These are phyloP conservation scores for Tagetes patula DNA, from an alignment of 129 eudicot species.

Conservation along the genomic window DNA sequence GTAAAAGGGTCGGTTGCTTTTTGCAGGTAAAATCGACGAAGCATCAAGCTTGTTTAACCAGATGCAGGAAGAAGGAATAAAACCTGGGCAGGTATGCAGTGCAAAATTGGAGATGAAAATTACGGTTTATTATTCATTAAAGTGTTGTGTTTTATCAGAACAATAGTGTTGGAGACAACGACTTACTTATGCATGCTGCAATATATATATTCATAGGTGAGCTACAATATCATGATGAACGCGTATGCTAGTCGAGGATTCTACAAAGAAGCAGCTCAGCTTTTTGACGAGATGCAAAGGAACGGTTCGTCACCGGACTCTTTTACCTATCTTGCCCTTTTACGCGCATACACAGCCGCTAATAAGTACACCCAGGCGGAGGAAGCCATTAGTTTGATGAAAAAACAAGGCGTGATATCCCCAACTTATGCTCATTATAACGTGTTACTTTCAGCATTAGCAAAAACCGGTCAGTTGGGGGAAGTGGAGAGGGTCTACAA, in stretches of 20 bases:
- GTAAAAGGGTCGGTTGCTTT: not conserved
- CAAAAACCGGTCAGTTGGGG: conserved; percentile 52
- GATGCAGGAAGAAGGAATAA: conserved; percentile 93
- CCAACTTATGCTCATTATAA: conserved; percentile 65
- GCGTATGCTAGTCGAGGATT: conserved; percentile 55
- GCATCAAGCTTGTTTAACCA: conserved; percentile 64
- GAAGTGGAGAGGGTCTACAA: conserved; percentile 64
- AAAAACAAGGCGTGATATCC: conserved; percentile 57
- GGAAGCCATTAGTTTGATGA: conserved; percentile 53
- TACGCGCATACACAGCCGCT: conserved; percentile 56
- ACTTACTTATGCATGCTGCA: not conserved
- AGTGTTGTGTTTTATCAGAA: not conserved
- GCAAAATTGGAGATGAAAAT: not conserved
- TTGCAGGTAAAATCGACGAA: conserved; percentile 65
- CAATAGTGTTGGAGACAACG: not conserved
- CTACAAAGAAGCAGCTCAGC: conserved; percentile 56
- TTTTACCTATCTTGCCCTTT: conserved; percentile 65
- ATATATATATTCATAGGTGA: conserved; percentile 52
- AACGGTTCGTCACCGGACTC: conserved; percentile 59
- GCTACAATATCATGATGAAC: conserved; percentile 83
- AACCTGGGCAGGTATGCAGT: conserved; percentile 74
- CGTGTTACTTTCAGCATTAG: conserved; percentile 45
- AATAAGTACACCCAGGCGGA: conserved; percentile 59
- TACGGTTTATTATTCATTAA: not conserved
- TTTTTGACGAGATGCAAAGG: conserved; percentile 53